Evolutionary conservation across 192 early-diverging fungal species (phyloP), one percentile per base, ranked within the genome.

Genomic region (Coemansia sp.): DNA sequence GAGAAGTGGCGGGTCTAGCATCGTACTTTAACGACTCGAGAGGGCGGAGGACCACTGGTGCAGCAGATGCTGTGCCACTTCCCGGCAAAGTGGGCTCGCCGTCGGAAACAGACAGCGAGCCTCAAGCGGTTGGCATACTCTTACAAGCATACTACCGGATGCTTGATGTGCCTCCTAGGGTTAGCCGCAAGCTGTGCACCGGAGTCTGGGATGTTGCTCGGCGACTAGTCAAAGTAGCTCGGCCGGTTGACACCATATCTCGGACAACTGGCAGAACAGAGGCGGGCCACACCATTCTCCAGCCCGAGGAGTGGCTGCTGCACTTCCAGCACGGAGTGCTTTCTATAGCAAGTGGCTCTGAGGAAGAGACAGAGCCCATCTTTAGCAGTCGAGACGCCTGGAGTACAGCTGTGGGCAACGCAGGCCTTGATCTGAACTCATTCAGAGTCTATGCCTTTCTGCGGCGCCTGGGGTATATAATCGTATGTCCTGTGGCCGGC

Each of bases 241-340:
- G 48, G 14, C 77, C 77, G 0, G 59, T 71, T 3, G 51, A 74
- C 16, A 53, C 48, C 0, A 69, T 80, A 23, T 48, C 77, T 9
- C 65, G 69, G 13, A 71, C 73, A 18, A 58, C 58, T 10, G 77
- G 77, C 0, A 39, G 26, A 7, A 5, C 72, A n/a, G 26, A 6
- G n/a, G 37, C 23, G 0, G 73, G 69, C 5, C 31, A 46, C 14
- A 57, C 65, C 5, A 23, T 63, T 28, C 60, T 80, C 18, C 31
- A 69, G 36, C 72, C 72, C 3, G 77, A 80, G 18, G 77, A 80
- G 36, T 80, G 72, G 68, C 42, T 80, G 34, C 18, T 71, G 40
- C 74, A 69, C 36, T 46, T 38, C 24, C 72, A 80, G 73, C 72
- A 73, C 9, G 77, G 77, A 0, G 14, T 48, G 2, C 63, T 80